Percentiles rank a stretch among this genome's conserved stretches.
These are phyloP conservation scores for Lentinula aciculospora DNA, from an alignment of 768 basidiomycete genomes.

Conservation along the genomic window DNA sequence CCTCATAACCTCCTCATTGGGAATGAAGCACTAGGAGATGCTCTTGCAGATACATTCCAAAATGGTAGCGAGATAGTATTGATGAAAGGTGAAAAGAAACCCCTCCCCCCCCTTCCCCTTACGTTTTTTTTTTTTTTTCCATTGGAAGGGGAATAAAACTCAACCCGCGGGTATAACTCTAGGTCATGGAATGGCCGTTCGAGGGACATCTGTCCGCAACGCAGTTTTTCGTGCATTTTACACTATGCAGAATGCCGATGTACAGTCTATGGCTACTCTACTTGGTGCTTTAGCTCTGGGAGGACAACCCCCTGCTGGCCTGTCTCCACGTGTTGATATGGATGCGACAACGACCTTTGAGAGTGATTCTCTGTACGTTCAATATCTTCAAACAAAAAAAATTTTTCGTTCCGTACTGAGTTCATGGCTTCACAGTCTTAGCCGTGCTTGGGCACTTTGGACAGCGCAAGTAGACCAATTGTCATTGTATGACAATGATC, in stretches of 20 bases:
- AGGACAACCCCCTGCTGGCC: not conserved
- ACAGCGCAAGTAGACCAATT: slow-evolving; percentile 6
- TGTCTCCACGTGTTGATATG: slow-evolving; percentile 12
- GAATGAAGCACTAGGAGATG: slow-evolving; percentile 14
- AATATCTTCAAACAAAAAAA: too few species aligned
- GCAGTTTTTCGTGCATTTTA: slow-evolving; percentile 15
- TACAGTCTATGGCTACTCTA: slow-evolving; percentile 13
- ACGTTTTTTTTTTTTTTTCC: too few species aligned
- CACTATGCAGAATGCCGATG: slow-evolving; percentile 14
- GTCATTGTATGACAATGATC: slow-evolving; percentile 3
- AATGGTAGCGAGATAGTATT: slow-evolving; percentile 14
- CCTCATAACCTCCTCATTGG: slow-evolving; percentile 14
- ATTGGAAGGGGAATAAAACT: too few species aligned
- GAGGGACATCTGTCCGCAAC: slow-evolving; percentile 13
- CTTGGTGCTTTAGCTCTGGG: slow-evolving; percentile 11
- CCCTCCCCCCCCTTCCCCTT: too few species aligned
- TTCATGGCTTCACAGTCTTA: not conserved
- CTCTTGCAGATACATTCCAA: slow-evolving; percentile 12
- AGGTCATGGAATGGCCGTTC: slow-evolving; percentile 18
- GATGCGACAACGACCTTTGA: slow-evolving; percentile 12
- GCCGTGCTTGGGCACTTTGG: slow-evolving; percentile 8
- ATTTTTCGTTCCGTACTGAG: too few species aligned
- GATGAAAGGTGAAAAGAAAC: slow-evolving; percentile 15
- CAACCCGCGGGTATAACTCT: too few species aligned
- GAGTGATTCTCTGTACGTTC: slow-evolving; percentile 9